Evolutionary conservation across 1,284 basidiomycete genomes (phyloP).

Genomic region (Cystobasidium pallidum): DNA sequence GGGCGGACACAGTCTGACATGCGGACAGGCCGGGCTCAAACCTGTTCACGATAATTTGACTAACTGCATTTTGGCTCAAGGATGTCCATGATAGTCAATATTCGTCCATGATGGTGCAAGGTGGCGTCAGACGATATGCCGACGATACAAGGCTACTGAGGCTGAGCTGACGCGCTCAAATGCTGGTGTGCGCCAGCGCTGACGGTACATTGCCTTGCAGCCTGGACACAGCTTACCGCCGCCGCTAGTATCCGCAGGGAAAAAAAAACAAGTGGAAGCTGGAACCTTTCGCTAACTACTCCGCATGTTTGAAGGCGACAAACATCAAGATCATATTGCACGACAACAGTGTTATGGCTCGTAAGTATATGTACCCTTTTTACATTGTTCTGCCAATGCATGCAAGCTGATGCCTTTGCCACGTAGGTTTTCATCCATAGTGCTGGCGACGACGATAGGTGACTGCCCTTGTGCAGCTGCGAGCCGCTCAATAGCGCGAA

Average conservation of each 20-base stretch:
- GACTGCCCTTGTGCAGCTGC: not conserved
- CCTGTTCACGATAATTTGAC: too few relatives aligned
- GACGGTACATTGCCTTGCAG: too few relatives aligned
- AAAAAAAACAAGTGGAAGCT: too few relatives aligned
- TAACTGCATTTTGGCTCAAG: too few relatives aligned
- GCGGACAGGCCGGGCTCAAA: not conserved
- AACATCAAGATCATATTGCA: not conserved
- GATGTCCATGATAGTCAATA: not conserved
- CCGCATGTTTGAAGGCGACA: too few relatives aligned
- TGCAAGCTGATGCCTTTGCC: constrained; percentile 16
- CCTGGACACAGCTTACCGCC: too few relatives aligned
- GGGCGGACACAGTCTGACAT: not conserved
- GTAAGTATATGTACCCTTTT: not conserved
- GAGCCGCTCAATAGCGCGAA: not conserved
- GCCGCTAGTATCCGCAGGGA: too few relatives aligned
- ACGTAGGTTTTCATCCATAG: not conserved
- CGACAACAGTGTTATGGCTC: not conserved
- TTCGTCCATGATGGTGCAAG: not conserved
- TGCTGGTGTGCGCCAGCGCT: too few relatives aligned
- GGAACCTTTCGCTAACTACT: too few relatives aligned
- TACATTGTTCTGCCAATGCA: not conserved
- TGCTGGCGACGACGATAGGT: not conserved
- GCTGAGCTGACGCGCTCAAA: not conserved
- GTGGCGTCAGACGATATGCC: not conserved
- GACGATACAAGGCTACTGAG: not conserved